Evolutionary conservation across 495 filamentous ascomycete genomes (phyloP), one percentile per base, ranked within the genome.

Genomic region (Tuber microsphaerosporum): DNA sequence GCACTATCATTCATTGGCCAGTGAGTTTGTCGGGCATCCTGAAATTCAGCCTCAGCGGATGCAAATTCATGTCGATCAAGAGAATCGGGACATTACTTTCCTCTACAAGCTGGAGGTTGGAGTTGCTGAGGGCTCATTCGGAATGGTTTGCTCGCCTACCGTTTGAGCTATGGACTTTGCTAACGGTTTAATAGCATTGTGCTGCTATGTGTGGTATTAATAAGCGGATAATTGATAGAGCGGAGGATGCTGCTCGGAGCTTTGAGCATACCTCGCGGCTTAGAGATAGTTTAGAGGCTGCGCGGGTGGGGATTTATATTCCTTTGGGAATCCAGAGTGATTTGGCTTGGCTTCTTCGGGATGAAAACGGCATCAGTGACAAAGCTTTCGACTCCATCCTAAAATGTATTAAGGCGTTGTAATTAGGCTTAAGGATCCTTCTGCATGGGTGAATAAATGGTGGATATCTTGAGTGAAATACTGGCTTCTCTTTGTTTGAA

Each of bases 201-300:
- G 96, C 96, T 2, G 89, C 92, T 48, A 99, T 98, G 95, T 99
- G 96, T 77, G 96, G 96, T 1, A 97, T 99, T 69, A 87, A 94
- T 0, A 86, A 84, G 65, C 90, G 89, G 80, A 91, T 99, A 44
- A 92, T 99, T 69, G 90, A 94, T 82, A 84, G 90, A 22, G 95
- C 96, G 4, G 96, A 98, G 83, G 87, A 88, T 34, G 96, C 96
- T n/a, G 96, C 96, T 20, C 90, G 88, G 81, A 91, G 92, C 80
- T 99, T 96, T 92, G 95, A 99, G 85, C 93, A 97, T 84, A 98
- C 96, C 7, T 93, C 91, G 74, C 86, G 92, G 26, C 85, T 97
- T 71, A 93, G 92, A 84, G 94, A 97, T 86, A 94, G 91, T 77
- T 84, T 97, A 69, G 94, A 97, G 80, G 89, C 89, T 79, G 91